Base-by-base conservation (phyloP, 2,329 filamentous ascomycete species). In the Ceratocystis albifundus region DNA sequence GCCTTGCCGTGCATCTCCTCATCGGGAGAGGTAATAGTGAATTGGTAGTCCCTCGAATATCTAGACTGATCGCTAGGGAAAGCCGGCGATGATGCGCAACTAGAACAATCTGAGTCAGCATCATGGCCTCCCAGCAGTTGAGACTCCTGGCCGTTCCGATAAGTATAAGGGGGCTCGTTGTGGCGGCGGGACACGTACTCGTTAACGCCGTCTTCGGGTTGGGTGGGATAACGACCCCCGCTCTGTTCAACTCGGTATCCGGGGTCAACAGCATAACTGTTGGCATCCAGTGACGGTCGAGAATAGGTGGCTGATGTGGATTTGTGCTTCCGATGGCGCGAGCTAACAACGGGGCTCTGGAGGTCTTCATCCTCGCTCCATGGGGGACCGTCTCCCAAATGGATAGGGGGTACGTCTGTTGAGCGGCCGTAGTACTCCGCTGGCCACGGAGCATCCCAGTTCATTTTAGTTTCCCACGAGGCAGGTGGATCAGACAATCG, bases 1-100 rank as follows among this genome's bases (percentile, higher is more conserved):
- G 91, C 92, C 74, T 96, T 96, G 62, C 94, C 94, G 73, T 96
- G 92, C 84, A 96, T 96, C 75, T 97, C 91, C 76, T 97, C 93
- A 74, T 97, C 94, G 4, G 92, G 91, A 15, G 90, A 95, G 17
- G 90, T 93, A 71, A 96, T 96, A 20, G 90, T 95, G 74, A 96
- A 96, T 71, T 95, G 89, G 74, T 96, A 96, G 75, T 96, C 90
- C 70, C 89, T 85, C 59, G 90, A 95, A 75, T 92, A 96, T 71
- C 91, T 84, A 66, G 87, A 89, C 73, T 90, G 83, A 72, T 91
- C 87, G 70, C 84, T 83, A 66, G 77, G 79, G 69, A 79, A 80
- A 36, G 79, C 80, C 1, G 84, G 83, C 7, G 84, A 87, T 17
- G 84, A 85, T 55, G 79, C 77, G 36, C 78, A 75, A 74, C 82